Evolutionary conservation across 208 protist species (phyloP).

Genomic region (Trypanosoma lewisi): DNA sequence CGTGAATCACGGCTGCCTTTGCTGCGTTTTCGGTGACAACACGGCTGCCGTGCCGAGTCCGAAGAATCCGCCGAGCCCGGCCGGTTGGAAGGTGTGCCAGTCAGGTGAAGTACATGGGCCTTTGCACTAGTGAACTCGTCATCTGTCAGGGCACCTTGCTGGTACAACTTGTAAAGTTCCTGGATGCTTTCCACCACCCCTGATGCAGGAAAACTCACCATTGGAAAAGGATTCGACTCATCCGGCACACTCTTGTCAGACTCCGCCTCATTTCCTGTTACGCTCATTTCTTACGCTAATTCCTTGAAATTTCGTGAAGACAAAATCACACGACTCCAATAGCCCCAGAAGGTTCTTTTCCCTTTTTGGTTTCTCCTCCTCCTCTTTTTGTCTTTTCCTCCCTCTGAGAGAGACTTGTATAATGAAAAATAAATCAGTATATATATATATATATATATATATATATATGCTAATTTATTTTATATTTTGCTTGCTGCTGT

Average conservation of each 20-base stretch:
- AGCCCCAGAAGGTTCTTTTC: not conserved
- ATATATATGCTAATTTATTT: too few relatives aligned
- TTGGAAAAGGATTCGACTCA: not conserved
- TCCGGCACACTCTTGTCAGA: not conserved
- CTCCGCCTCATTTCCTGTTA: too few relatives aligned
- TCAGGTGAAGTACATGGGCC: conserved; percentile 47
- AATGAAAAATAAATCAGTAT: not conserved
- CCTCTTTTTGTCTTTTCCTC: not conserved
- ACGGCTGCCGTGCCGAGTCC: not conserved
- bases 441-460: conserved; percentile 21
- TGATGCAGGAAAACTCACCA: not conserved
- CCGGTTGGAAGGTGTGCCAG: not conserved
- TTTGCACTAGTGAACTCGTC: conserved; percentile 80
- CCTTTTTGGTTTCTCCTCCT: not conserved
- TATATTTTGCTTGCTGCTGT: not conserved
- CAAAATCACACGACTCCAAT: too few relatives aligned
- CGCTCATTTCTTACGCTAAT: not conserved
- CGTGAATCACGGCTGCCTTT: conserved; percentile 3
- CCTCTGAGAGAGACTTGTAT: not conserved
- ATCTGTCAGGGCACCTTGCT: conserved; percentile 58
- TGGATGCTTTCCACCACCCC: conserved; percentile 66
- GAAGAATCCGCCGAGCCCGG: not conserved
- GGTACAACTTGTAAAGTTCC: conserved; percentile 58
- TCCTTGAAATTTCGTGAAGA: not conserved
- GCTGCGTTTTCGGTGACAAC: not conserved